Conservation (phyloP, 2,329 filamentous ascomycete genomes). For the Trichoderma brevicompactum region DNA sequence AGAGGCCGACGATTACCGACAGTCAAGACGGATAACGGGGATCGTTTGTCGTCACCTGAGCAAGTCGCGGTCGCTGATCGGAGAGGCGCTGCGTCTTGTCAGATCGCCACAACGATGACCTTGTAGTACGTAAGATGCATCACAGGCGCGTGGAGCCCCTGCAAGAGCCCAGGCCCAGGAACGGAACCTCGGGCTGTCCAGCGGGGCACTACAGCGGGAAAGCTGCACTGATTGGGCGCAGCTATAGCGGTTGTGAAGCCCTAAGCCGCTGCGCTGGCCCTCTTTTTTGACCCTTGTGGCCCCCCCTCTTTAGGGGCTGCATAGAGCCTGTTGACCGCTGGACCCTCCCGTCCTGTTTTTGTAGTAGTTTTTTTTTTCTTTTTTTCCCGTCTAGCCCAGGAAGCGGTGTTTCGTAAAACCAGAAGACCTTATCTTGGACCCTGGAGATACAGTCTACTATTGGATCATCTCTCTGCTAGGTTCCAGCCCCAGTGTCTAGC, state of each 20-base stretch:
- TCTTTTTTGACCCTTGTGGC: conserved; percentile 1
- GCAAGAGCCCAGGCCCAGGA: not conserved
- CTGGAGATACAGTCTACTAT: too few relatives aligned
- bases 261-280: not conserved
- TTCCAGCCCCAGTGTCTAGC: too few relatives aligned
- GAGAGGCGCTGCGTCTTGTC: conserved; percentile 12
- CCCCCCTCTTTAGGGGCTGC: not conserved
- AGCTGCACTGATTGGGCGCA: too few relatives aligned
- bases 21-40: not conserved
- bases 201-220: not conserved
- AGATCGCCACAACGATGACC: conserved; percentile 5
- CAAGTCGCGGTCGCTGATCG: not conserved
- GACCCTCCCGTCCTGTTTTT: not conserved
- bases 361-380: too few relatives aligned
- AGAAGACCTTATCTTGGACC: too few relatives aligned
- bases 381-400: too few relatives aligned
- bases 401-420: too few relatives aligned
- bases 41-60: conserved; percentile 3
- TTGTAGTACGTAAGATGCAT: conserved; percentile 10
- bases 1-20: conserved; percentile 27
- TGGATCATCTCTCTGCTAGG: too few relatives aligned
- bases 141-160: too few relatives aligned
- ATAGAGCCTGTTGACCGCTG: conserved; percentile 14
- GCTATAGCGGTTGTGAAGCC: too few relatives aligned
- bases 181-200: conserved; percentile 4